Evolutionary conservation across 2,329 filamentous ascomycete species (phyloP).

Genomic region (Juglanconis oblonga): DNA sequence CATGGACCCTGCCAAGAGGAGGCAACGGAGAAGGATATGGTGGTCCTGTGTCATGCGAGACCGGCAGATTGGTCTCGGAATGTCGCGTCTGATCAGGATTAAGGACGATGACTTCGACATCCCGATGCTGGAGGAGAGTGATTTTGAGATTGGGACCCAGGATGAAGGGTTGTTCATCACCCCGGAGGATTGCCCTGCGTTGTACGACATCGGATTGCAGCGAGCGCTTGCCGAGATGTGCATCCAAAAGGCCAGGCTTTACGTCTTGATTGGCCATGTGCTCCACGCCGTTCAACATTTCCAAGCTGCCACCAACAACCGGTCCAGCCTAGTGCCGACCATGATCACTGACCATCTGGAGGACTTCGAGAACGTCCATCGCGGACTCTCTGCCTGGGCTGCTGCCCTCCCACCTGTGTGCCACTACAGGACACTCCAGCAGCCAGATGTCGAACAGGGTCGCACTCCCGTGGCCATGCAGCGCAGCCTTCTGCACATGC

Average conservation of each 20-base stretch:
- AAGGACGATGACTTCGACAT: constrained; percentile 94
- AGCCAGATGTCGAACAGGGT: constrained; percentile 57
- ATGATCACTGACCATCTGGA: constrained; percentile 36
- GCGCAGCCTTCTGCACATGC: constrained; percentile 85
- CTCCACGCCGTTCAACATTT: constrained; percentile 91
- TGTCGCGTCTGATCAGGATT: constrained; percentile 88
- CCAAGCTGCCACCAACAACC: constrained; percentile 66
- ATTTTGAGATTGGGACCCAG: constrained; percentile 76
- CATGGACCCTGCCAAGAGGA: constrained; percentile 71
- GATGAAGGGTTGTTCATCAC: constrained; percentile 67
- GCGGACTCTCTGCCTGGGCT: constrained; percentile 76
- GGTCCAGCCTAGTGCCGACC: constrained; percentile 57
- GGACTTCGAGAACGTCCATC: constrained; percentile 74
- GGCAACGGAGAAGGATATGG: constrained; percentile 93
- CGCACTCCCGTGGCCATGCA: constrained; percentile 64
- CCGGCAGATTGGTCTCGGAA: constrained; percentile 85
- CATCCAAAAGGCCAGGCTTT: constrained; percentile 86
- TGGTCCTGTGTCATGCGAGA: constrained; percentile 98
- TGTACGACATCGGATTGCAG: constrained; percentile 71
- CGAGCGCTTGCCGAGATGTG: constrained; percentile 81
- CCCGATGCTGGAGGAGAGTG: constrained; percentile 78
- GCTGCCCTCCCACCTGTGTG: constrained; percentile 68
- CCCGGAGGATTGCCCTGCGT: constrained; percentile 65
- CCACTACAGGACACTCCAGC: constrained; percentile 58
- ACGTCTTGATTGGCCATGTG: constrained; percentile 84